Base-by-base conservation (phyloP, 306 rosid species). In the Begonia fuchsioides region DNA sequence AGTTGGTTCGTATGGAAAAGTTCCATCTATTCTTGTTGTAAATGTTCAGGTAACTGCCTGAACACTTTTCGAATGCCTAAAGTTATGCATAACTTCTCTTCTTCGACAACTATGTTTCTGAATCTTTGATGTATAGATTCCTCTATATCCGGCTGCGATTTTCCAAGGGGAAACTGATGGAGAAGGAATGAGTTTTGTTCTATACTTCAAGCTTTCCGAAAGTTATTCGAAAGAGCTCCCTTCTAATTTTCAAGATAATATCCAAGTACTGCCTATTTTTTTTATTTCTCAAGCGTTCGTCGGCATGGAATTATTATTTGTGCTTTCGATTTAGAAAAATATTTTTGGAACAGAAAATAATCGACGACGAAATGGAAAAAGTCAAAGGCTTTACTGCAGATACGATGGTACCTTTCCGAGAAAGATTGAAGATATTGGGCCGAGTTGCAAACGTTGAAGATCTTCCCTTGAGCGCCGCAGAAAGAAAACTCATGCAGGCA, bases 111-210 rank as follows among this genome's bases (percentile, higher is more conserved):
- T 8, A 14, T 2, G 8, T 18, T 41, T 15, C 6, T 72, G 68
- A 45, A 58, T 65, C n/a, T n/a, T n/a, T n/a, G n/a, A n/a, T 71
- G 51, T 57, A 13, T 68, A 92, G 98, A 60, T 92, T 55, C 98
- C 98, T 1, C 61, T 92, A 70, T 92, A 92, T 60, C 81, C 96
- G 1, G 50, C 93, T 15, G 44, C 93, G 46, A 59, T 92, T 53
- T 92, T 92, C 58, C 95, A 90, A 75, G 96, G 93, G 6, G 98
- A 85, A 69, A 79, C 78, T 1, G 93, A 92, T 57, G 98, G 98
- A 15, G 93, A 92, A 75, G 98, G 98, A 68, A 68, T 80, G 83
- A 82, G 82, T 70, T 64, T 82, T 47, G 87, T 92, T 51, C 76
- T 92, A 77, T 92, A 92, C 81, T 92, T 85, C 20, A 92, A 82